Base-by-base conservation (phyloP, 2,329 filamentous ascomycete genomes). In the Colletotrichum noveboracense region DNA sequence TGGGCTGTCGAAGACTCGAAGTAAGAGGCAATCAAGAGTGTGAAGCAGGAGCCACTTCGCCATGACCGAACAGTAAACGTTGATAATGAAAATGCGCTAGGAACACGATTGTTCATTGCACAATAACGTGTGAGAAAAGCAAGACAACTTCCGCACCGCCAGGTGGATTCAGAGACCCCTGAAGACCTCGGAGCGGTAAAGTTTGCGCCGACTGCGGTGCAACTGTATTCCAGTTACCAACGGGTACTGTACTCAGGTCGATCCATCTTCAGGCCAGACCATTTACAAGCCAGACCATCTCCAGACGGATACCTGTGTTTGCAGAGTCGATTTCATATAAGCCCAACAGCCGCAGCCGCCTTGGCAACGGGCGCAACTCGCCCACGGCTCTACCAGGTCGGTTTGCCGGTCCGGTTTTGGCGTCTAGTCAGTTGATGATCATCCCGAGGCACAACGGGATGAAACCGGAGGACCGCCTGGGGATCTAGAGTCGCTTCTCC, bases 391-490 rank as follows among this genome's bases (percentile, higher is more conserved):
- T 28, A 28, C 32, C 43, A 24, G 26, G 55, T 58, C 30, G 65
- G 43, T 18, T 56, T 18, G n/a, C 28, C 48, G 65, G 48, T 36
- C 65, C 48, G 30, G 48, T 36, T 56, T 58, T 32, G 48, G 48
- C 43, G 28, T 18, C 65, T 26, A 18, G 13, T 21, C 28, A 52
- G n/a, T 66, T 28, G 55, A 56, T 56, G 52, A 36, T 55, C 34
- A 26, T 55, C 34, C 34, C 26, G 34, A 52, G 24, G 18, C 26
- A 32, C n/a, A 14, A 62, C 36, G 67, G 67, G 67, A 70, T 55
- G 67, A 70, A 65, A 65, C 30, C 60, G 68, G 68, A 64, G 68
- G 43, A 71, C 30, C 60, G 13, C 58, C 38, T 71, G 68, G 68
- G 58, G 68, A 26, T 56, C 18, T 36, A 21, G 28, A 48, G 60